Percentiles rank a stretch among this genome's conserved stretches.
Evolutionary conservation across 257 asterid species (phyloP).

Genomic region (Solanum boliviense): DNA sequence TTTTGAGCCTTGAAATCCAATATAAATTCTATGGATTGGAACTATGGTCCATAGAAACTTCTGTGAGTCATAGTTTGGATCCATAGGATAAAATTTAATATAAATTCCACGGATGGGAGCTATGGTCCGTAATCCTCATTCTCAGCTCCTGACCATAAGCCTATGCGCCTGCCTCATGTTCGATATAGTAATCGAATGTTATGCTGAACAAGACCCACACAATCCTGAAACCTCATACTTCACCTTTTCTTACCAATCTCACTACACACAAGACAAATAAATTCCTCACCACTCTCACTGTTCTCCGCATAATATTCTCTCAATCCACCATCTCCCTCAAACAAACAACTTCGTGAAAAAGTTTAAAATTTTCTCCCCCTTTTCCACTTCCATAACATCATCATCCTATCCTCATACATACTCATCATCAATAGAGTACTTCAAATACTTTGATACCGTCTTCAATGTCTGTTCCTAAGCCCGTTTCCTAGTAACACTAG

Average conservation of each 20-base stretch:
- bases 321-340: background rate
- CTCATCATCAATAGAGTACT: background rate
- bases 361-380: background rate
- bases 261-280: slow-evolving; percentile 61
- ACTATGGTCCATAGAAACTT: too few species aligned
- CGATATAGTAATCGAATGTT: slow-evolving; percentile 39
- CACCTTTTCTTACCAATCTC: slow-evolving; percentile 32
- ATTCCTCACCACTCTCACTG: slow-evolving; percentile 22
- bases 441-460: background rate
- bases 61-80: too few species aligned
- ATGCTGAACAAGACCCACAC: slow-evolving; percentile 66
- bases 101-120: too few species aligned
- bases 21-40: too few species aligned
- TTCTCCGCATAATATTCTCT: background rate
- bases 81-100: too few species aligned
- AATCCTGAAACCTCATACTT: slow-evolving; percentile 48
- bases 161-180: slow-evolving; percentile 46
- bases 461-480: background rate
- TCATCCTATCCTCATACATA: background rate
- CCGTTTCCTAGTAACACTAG: background rate
- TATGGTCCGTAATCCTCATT: too few species aligned
- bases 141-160: slow-evolving; percentile 31
- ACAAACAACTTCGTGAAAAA: background rate
- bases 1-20: too few species aligned
- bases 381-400: background rate